These are phyloP conservation scores for Cryphonectria radicalis DNA, from an alignment of 2,329 filamentous ascomycete genomes.

Conservation along the genomic window DNA sequence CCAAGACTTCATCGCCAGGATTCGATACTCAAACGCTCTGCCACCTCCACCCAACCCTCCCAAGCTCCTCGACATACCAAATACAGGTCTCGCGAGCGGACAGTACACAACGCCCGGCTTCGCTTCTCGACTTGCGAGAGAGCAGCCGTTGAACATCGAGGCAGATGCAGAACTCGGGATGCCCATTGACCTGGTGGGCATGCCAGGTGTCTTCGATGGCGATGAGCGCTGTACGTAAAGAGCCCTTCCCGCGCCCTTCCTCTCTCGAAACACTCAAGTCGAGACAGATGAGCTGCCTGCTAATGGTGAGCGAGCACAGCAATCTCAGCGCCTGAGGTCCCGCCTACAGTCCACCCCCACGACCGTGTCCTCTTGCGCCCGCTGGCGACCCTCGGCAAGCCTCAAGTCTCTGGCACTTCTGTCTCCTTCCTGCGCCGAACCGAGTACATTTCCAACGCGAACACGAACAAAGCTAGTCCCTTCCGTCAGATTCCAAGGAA, in stretches of 20 bases:
- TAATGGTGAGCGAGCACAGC: slow-evolving; percentile 53
- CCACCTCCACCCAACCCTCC: slow-evolving; percentile 93
- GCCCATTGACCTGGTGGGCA: slow-evolving; percentile 92
- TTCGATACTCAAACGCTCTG: slow-evolving; percentile 93
- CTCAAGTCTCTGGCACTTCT: slow-evolving; percentile 72
- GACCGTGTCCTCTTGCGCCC: slow-evolving; percentile 85
- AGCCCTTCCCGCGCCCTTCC: slow-evolving; percentile 5
- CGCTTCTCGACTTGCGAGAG: slow-evolving; percentile 83
- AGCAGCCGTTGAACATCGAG: slow-evolving; percentile 95
- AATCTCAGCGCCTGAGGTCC: slow-evolving; percentile 77
- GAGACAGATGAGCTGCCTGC: neutral
- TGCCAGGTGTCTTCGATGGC: slow-evolving; percentile 92
- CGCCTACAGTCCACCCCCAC: slow-evolving; percentile 76
- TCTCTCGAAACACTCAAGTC: neutral
- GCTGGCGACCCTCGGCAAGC: slow-evolving; percentile 83
- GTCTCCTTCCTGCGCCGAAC: slow-evolving; percentile 95
- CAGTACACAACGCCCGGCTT: slow-evolving; percentile 92
- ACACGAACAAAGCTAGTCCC: slow-evolving; percentile 27
- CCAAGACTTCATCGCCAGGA: slow-evolving; percentile 96
- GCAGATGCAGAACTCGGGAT: slow-evolving; percentile 97
- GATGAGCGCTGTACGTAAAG: slow-evolving; percentile 80
- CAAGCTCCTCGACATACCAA: slow-evolving; percentile 96
- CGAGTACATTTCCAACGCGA: slow-evolving; percentile 77
- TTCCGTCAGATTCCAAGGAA: slow-evolving; percentile 31
- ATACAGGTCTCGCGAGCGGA: slow-evolving; percentile 82